Evolutionary conservation across 1,284 basidiomycete species (phyloP), one percentile per base, ranked within the genome.

Genomic region (Tremellales sp.): DNA sequence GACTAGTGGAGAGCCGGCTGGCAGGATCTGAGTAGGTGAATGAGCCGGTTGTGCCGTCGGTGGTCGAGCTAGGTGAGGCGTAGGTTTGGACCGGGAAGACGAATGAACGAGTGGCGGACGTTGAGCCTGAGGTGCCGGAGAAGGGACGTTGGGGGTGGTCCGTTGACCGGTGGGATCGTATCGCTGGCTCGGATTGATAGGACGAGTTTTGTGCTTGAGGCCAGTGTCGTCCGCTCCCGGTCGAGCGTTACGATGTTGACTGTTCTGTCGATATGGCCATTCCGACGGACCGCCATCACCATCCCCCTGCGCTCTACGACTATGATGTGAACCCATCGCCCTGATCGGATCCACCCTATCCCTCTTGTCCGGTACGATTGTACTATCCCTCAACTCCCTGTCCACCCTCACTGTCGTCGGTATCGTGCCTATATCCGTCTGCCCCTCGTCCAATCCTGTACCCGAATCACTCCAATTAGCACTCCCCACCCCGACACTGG

Each of bases 381-480:
- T 35, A 23, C 49, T 42, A 11, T 42, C 47, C 11, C 45, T 43
- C 43, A 36, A 46, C 43, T 41, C 17, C 22, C 44, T 35, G 19
- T 29, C 40, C 21, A 46, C 40, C 13, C 46, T 37, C 5, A 59
- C 43, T 3, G 54, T 52, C 6, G 49, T 45, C 31, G 52, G 53
- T 31, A 47, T 26, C 12, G 54, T 55, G 10, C 45, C 48, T 24
- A 33, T 23, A 24, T 54, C 51, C 12, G 42, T 50, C 17, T 27
- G 31, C 37, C 21, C 42, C 22, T 43, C 43, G 13, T 35, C 46
- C 39, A n/a, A 7, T 19, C 48, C 52, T 45, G 15, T 37, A 17
- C 51, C 43, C 4, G 45, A 43, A 26, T 49, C 49, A 43, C 45
- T 56, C 54, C 59, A 60, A 46, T 51, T 46, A 2, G 54, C 53